Evolutionary conservation across 352 stramenopile genomes (phyloP), one percentile per base, ranked within the genome.

Genomic region (Phytophthora agathidicida): DNA sequence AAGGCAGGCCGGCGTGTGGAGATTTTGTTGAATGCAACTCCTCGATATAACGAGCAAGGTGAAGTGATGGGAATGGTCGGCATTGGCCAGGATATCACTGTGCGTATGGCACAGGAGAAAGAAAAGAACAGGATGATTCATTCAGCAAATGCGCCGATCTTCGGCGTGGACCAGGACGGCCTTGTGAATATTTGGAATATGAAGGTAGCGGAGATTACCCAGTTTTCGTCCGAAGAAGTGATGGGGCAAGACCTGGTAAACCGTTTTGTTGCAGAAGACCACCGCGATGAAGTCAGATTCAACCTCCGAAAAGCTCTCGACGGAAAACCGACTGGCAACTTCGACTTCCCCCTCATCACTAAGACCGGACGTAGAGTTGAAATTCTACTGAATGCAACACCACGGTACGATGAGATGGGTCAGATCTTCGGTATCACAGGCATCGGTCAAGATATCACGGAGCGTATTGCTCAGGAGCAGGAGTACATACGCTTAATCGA

Each of bases 151-250:
- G 75, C 71, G n/a, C 75, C 75, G 5, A 83, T 85, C 39, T 85
- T 85, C 37, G 75, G 75, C 9, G 62, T 84, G 10, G 73, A 96
- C 77, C 31, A 42, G 5, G 66, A 71, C 14, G 59, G 61, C 72
- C 50, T 71, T 31, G 49, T 95, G 5, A 95, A 94, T 45, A 94
- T 94, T 26, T 93, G 87, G 89, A 96, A 97, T 56, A 73, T 89
- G 9, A 94, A 96, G 50, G 88, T 79, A 13, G 81, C 75, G 0
- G 73, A 97, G 28, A 91, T 96, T 47, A 96, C 88, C 13, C 87
- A 93, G 16, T 96, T 93, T 52, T 79, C 80, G 10, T 90, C 79
- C 22, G 60, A 61, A 11, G 86, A 97, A 68, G 86, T 93, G 9
- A 85, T 91, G 72, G 81, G 82, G 1, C 76, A 91, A 28, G 88